These are phyloP conservation scores for Pleurotus platypus DNA, from an alignment of 768 basidiomycete genomes.

Conservation along the genomic window DNA sequence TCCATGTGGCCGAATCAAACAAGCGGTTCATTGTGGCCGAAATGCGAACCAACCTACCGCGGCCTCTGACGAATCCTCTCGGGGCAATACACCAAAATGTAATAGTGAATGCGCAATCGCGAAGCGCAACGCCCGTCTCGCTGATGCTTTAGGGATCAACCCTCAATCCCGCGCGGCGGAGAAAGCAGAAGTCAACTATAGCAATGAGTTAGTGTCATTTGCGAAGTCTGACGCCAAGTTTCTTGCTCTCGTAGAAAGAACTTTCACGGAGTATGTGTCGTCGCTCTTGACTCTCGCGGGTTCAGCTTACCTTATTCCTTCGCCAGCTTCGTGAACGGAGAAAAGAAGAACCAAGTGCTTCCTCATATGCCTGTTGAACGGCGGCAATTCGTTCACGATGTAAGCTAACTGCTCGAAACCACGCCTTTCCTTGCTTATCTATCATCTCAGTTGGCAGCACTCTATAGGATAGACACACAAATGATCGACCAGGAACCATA, in stretches of 20 bases:
- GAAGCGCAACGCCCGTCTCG: slow-evolving; percentile 83
- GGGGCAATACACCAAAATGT: slow-evolving; percentile 51
- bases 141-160: slow-evolving; percentile 88
- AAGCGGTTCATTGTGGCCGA: slow-evolving; percentile 70
- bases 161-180: slow-evolving; percentile 36
- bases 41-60: slow-evolving; percentile 40
- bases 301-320: background rate
- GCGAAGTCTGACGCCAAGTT: slow-evolving; percentile 65
- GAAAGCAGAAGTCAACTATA: slow-evolving; percentile 46
- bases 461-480: slow-evolving; percentile 81
- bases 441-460: slow-evolving; percentile 55
- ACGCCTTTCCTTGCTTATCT: slow-evolving; percentile 1
- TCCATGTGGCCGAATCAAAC: slow-evolving; percentile 79
- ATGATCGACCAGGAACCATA: slow-evolving; percentile 92
- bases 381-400: slow-evolving; percentile 80
- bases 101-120: slow-evolving; percentile 79
- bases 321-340: slow-evolving; percentile 63
- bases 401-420: slow-evolving; percentile 27
- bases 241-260: slow-evolving; percentile 69
- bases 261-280: slow-evolving; percentile 70
- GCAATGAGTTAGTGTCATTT: slow-evolving; percentile 58
- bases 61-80: slow-evolving; percentile 26
- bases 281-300: background rate
- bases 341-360: slow-evolving; percentile 65
- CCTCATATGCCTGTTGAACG: slow-evolving; percentile 80